A percentile compares a stretch with the other conserved stretches of the same genome.
phyloP scores from a whole-genome alignment of 352 stramenopile genomes.

The Phytophthora uliginosa region DNA sequence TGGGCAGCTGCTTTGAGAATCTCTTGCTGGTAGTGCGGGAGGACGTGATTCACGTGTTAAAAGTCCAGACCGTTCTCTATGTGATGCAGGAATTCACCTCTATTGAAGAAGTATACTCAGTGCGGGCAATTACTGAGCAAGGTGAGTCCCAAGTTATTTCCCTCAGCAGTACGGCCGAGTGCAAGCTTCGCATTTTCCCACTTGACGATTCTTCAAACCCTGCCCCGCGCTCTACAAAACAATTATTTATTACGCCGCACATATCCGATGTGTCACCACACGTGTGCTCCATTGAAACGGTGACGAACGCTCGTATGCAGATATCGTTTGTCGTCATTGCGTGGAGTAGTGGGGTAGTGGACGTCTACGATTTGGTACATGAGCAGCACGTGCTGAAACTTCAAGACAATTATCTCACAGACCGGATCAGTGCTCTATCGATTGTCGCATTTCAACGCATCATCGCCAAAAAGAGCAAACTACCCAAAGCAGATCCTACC shows the following conservation, averaged over 20 bases:
- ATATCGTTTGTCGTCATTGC: conserved; percentile 48
- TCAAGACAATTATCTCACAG: conserved; percentile 54
- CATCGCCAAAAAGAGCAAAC: not conserved
- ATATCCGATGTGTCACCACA: conserved; percentile 3
- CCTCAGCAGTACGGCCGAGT: conserved; percentile 29
- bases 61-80: conserved; percentile 63
- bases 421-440: conserved; percentile 48
- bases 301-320: conserved; percentile 13
- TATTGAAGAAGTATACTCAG: conserved; percentile 28
- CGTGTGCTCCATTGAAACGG: conserved; percentile 33
- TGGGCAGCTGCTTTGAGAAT: conserved; percentile 57
- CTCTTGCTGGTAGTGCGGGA: conserved; percentile 60
- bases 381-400: conserved; percentile 45
- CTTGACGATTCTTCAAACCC: conserved; percentile 14
- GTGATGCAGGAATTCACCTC: conserved; percentile 31
- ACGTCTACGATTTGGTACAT: conserved; percentile 42
- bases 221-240: not conserved
- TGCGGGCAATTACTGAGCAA: conserved; percentile 26
- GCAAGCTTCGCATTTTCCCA: conserved; percentile 32
- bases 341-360: conserved; percentile 62
- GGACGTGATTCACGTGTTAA: conserved; percentile 76
- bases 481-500: conserved; percentile 5
- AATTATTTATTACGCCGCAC: conserved; percentile 27
- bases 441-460: conserved; percentile 21
- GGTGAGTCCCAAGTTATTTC: conserved; percentile 25